Evolutionary conservation across 2,329 filamentous ascomycete genomes (phyloP).

Genomic region (Sordariomycetes sp.): DNA sequence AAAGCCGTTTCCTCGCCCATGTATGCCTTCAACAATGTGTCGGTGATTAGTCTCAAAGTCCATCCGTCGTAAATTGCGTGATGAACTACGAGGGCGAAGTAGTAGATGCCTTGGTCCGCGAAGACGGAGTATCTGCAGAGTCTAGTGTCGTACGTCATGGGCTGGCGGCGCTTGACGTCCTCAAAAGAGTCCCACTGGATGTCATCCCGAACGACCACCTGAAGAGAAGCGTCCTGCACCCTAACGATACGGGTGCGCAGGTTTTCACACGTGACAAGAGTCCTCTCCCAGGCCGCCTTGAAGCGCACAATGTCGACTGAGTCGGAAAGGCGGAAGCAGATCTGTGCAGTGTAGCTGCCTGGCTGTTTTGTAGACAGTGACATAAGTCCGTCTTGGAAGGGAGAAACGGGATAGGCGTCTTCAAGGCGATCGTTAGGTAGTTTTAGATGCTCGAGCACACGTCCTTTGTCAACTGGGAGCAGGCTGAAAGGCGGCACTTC

Average conservation of each 20-base stretch:
- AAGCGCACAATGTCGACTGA: background rate
- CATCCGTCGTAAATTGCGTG: constrained; percentile 27
- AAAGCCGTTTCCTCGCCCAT: constrained; percentile 1
- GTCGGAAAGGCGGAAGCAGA: background rate
- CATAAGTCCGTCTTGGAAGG: constrained; percentile 16
- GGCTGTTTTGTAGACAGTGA: constrained; percentile 17
- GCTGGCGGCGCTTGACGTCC: background rate
- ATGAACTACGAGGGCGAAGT: constrained; percentile 14
- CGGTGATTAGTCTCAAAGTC: constrained; percentile 59
- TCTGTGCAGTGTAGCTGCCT: constrained; percentile 22
- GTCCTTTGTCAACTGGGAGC: too few species aligned
- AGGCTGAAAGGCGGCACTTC: too few species aligned
- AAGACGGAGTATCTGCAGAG: background rate
- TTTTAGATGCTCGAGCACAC: too few species aligned
- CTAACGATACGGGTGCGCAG: constrained; percentile 6
- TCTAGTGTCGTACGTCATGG: background rate
- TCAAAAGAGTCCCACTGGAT: background rate
- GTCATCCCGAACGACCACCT: constrained; percentile 8
- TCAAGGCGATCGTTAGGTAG: background rate
- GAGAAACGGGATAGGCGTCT: constrained; percentile 1
- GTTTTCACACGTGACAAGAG: constrained; percentile 1
- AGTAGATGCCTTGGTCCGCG: constrained; percentile 1
- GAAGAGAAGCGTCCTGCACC: constrained; percentile 4
- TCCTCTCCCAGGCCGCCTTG: constrained; percentile 5
- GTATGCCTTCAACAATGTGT: constrained; percentile 1